Evolutionary conservation across 306 rosid species (phyloP).

Genomic region (Glycine soja): DNA sequence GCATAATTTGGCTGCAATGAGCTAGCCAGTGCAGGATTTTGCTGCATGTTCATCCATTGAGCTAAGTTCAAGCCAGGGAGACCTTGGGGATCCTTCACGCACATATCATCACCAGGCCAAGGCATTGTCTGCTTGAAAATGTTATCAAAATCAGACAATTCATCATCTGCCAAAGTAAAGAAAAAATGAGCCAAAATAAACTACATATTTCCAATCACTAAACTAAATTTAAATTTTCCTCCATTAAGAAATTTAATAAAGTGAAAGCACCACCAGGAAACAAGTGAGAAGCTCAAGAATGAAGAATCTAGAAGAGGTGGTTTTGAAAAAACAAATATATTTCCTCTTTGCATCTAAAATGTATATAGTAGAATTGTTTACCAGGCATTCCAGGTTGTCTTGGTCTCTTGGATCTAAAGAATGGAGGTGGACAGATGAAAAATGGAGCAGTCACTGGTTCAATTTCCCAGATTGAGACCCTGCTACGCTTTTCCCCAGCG

Average conservation of each 20-base stretch:
- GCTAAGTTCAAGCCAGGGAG: slow-evolving; percentile 85
- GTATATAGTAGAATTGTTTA: slow-evolving; percentile 35
- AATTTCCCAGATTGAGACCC: slow-evolving; percentile 97
- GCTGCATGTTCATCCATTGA: slow-evolving; percentile 99
- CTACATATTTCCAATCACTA: slow-evolving; percentile 14
- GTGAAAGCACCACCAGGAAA: background rate
- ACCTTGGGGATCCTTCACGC: slow-evolving; percentile 84
- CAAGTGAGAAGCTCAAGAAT: slow-evolving; percentile 26
- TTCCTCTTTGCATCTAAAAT: slow-evolving; percentile 21
- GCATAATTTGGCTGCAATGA: slow-evolving; percentile 74
- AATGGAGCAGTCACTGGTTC: slow-evolving; percentile 98
- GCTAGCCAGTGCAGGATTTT: slow-evolving; percentile 71
- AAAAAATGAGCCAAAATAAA: slow-evolving; percentile 12
- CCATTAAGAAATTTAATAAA: slow-evolving; percentile 2
- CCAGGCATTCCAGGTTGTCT: slow-evolving; percentile 97
- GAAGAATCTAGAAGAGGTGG: background rate
- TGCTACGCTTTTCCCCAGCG: slow-evolving; percentile 86
- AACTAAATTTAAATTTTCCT: background rate
- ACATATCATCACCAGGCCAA: slow-evolving; percentile 86
- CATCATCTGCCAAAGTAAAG: slow-evolving; percentile 72
- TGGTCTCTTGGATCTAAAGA: slow-evolving; percentile 83
- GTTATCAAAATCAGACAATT: slow-evolving; percentile 70
- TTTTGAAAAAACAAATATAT: background rate
- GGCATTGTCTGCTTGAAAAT: slow-evolving; percentile 84
- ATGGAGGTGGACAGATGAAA: slow-evolving; percentile 94